phyloP scores from a whole-genome alignment of 371 early-diverging fungal genomes.

The Apophysomyces sp. region DNA sequence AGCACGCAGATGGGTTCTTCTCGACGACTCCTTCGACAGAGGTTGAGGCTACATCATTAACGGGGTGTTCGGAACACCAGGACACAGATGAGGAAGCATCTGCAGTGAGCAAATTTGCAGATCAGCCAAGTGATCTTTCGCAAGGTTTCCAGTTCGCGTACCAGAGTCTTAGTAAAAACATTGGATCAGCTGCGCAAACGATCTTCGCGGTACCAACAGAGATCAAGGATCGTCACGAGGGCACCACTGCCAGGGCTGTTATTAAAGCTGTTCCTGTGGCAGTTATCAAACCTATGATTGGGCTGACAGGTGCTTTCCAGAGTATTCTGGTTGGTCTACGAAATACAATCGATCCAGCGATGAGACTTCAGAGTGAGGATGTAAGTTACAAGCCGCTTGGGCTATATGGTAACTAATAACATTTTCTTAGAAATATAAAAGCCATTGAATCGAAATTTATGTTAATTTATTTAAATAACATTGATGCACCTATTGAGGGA shows the following conservation, averaged over 20 bases:
- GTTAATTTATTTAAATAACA: not conserved
- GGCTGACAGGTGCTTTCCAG: conserved; percentile 90
- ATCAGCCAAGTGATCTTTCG: conserved; percentile 80
- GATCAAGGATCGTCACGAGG: conserved; percentile 66
- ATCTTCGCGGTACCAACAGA: conserved; percentile 90
- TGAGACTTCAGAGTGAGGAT: conserved; percentile 80
- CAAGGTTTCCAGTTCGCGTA: conserved; percentile 88
- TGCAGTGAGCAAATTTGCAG: conserved; percentile 72
- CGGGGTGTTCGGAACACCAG: not conserved
- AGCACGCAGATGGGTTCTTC: conserved; percentile 87
- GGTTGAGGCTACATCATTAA: conserved; percentile 9
- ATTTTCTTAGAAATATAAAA: conserved; percentile 7
- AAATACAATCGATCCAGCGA: conserved; percentile 85
- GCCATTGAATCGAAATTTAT: not conserved
- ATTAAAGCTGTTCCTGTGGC: conserved; percentile 92
- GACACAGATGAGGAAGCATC: conserved; percentile 11
- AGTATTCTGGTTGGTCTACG: conserved; percentile 90
- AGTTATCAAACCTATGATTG: conserved; percentile 95
- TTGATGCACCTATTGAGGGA: too few relatives aligned
- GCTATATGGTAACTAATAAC: not conserved
- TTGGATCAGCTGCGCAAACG: conserved; percentile 82
- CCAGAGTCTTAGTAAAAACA: conserved; percentile 71
- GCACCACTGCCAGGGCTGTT: conserved; percentile 62
- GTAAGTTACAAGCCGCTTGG: conserved; percentile 39
- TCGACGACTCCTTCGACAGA: conserved; percentile 14